Percentiles rank a stretch among this genome's conserved stretches.
Conservation (phyloP, 768 basidiomycete genomes). For the Tricholoma sp. region DNA sequence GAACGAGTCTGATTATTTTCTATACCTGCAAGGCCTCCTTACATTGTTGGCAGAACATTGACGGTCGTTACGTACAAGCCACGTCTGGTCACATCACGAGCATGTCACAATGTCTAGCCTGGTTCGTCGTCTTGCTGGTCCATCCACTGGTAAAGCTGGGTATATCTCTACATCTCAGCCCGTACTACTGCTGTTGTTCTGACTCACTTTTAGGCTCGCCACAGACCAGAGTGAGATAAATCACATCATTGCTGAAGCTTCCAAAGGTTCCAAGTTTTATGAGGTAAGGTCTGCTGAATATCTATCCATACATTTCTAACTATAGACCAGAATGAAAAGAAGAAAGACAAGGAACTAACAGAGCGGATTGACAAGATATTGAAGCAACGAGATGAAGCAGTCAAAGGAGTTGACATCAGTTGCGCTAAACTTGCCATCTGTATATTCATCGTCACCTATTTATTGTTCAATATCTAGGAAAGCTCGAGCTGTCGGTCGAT, state of each 20-base stretch:
- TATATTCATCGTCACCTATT: conserved; percentile 8
- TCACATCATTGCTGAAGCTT: conserved; percentile 82
- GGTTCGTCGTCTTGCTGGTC: conserved; percentile 77
- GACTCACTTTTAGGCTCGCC: conserved; percentile 42
- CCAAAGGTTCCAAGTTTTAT: conserved; percentile 91
- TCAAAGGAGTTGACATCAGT: conserved; percentile 52
- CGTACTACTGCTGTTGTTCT: background rate
- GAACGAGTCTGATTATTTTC: conserved; percentile 3
- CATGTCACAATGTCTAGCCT: conserved; percentile 45
- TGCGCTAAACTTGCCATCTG: conserved; percentile 23
- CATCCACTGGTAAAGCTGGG: conserved; percentile 88
- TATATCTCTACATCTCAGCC: conserved; percentile 30
- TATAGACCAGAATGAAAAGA: conserved; percentile 69
- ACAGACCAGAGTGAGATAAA: conserved; percentile 84
- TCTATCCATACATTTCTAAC: background rate
- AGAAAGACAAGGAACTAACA: conserved; percentile 82
- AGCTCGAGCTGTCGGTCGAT: conserved; percentile 64
- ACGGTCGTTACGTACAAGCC: background rate
- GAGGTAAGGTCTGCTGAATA: conserved; percentile 42
- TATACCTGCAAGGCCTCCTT: conserved; percentile 82
- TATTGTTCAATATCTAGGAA: conserved; percentile 29
- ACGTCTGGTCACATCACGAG: background rate
- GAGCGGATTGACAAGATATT: conserved; percentile 68
- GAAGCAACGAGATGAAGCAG: conserved; percentile 53
- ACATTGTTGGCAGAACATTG: conserved; percentile 81